These are phyloP conservation scores for Aspergillus affinis DNA, from an alignment of 495 filamentous ascomycete genomes.

Conservation along the genomic window DNA sequence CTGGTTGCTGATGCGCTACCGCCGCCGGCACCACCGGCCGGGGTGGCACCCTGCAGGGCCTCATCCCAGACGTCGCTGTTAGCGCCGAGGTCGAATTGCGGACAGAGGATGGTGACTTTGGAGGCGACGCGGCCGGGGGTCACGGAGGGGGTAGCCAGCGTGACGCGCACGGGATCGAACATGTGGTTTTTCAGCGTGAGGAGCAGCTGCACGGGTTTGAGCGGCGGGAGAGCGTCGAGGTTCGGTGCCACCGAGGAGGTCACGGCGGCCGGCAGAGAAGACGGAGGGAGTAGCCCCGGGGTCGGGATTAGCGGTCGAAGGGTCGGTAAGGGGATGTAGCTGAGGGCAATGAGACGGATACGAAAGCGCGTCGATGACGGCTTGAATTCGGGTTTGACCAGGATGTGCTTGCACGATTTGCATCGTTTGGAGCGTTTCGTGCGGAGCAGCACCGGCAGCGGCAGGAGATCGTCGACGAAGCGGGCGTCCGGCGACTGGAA, in stretches of 20 bases:
- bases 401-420: constrained; percentile 87
- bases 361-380: constrained; percentile 80
- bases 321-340: constrained; percentile 79
- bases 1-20: neutral
- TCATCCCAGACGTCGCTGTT: constrained; percentile 97
- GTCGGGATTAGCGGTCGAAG: constrained; percentile 62
- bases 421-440: constrained; percentile 95
- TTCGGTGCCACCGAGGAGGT: constrained; percentile 29
- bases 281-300: constrained; percentile 24
- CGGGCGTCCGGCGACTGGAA: constrained; percentile 49
- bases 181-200: constrained; percentile 91
- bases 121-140: constrained; percentile 76
- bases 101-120: constrained; percentile 89
- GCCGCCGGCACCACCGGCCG: neutral
- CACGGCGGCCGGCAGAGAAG: constrained; percentile 23
- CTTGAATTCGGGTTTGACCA: constrained; percentile 92
- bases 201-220: constrained; percentile 75
- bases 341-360: constrained; percentile 83
- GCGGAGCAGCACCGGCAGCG: constrained; percentile 74
- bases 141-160: constrained; percentile 76
- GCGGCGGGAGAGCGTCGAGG: constrained; percentile 56
- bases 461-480: constrained; percentile 69
- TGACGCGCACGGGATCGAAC: constrained; percentile 85
- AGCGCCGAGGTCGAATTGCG: constrained; percentile 91
- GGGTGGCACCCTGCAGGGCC: constrained; percentile 57